Evolutionary conservation across 345 rosid species (phyloP).

Genomic region (Angophora floribunda): DNA sequence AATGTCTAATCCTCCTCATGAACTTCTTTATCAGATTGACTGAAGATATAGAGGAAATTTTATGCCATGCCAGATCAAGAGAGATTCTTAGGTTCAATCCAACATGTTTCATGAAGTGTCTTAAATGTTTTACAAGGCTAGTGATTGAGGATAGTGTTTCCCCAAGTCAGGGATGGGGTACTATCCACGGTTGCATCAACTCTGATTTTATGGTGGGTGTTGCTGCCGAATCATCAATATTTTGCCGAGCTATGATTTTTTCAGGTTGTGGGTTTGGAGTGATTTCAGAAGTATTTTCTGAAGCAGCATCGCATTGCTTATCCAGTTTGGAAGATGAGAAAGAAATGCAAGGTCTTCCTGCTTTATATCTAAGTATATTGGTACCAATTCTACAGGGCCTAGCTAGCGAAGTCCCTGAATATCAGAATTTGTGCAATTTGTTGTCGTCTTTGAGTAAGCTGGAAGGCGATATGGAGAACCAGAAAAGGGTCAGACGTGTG

Average conservation of each 20-base stretch:
- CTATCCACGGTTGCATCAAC: slow-evolving; percentile 37
- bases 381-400: slow-evolving; percentile 57
- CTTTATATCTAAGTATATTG: slow-evolving; percentile 46
- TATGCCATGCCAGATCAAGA: slow-evolving; percentile 10
- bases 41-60: slow-evolving; percentile 67
- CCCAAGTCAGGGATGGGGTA: slow-evolving; percentile 88
- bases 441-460: slow-evolving; percentile 70
- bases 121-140: slow-evolving; percentile 59
- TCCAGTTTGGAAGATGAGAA: slow-evolving; percentile 1
- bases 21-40: slow-evolving; percentile 74
- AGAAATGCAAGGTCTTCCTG: slow-evolving; percentile 39
- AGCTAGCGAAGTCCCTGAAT: slow-evolving; percentile 32
- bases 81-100: slow-evolving; percentile 36
- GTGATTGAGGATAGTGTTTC: slow-evolving; percentile 83
- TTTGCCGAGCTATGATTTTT: slow-evolving; percentile 79
- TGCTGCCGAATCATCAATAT: slow-evolving; percentile 30
- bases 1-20: slow-evolving; percentile 61
- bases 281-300: slow-evolving; percentile 57
- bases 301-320: slow-evolving; percentile 24
- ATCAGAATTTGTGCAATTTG: slow-evolving; percentile 41
- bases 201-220: slow-evolving; percentile 43
- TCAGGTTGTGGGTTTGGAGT: slow-evolving; percentile 79
- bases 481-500: slow-evolving; percentile 51
- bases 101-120: slow-evolving; percentile 43
- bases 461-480: slow-evolving; percentile 60